Conservation (phyloP, 2,329 filamentous ascomycete species). For the Hypocreales sp. region DNA sequence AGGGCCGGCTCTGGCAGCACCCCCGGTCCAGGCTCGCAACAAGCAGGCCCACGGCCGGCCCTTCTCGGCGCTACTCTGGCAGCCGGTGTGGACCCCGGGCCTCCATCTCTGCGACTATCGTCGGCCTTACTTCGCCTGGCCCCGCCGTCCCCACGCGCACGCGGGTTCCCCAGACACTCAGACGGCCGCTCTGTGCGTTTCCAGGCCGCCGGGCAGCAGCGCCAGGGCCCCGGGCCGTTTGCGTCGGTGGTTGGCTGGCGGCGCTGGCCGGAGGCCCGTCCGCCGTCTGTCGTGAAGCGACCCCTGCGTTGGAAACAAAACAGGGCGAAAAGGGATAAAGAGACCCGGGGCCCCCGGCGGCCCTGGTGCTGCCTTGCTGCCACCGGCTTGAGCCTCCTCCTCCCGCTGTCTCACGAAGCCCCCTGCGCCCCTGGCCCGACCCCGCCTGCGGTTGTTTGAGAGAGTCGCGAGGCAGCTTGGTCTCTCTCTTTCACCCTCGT, state of each 20-base stretch:
- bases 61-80: slow-evolving; percentile 20
- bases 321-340: no score
- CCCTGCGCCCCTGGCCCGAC: neutral
- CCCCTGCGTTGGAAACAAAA: no score
- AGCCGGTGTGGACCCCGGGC: slow-evolving; percentile 3
- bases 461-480: neutral
- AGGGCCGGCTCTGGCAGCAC: no score
- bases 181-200: neutral
- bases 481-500: slow-evolving; percentile 1
- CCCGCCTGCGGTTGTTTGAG: neutral
- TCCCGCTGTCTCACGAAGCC: neutral
- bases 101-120: slow-evolving; percentile 3
- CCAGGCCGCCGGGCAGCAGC: neutral
- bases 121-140: slow-evolving; percentile 13
- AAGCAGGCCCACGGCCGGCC: slow-evolving; percentile 10
- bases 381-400: neutral
- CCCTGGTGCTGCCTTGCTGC: neutral
- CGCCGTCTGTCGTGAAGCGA: no score
- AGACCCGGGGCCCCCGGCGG: no score
- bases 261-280: no score
- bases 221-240: neutral
- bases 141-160: slow-evolving; percentile 5
- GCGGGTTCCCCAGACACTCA: slow-evolving; percentile 14
- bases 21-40: no score
- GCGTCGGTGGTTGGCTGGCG: neutral